Percentiles rank a stretch among this genome's conserved stretches.
Evolutionary conservation across 2,329 filamentous ascomycete genomes (phyloP).

Genomic region (Graphilbum sp.): DNA sequence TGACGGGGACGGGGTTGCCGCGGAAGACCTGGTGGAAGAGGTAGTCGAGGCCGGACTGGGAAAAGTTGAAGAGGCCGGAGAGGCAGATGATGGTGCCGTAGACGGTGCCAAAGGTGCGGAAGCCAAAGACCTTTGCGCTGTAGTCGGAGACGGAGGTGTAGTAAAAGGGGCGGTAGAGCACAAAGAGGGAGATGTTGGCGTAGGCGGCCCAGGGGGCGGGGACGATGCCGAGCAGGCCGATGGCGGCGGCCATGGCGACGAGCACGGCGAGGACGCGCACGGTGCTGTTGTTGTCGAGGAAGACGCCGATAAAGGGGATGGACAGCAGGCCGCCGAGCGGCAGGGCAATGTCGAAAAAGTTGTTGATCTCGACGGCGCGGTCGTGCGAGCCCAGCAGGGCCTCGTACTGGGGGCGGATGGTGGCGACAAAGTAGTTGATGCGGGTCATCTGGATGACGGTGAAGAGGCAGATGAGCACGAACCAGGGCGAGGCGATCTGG

Average conservation of each 20-base stretch:
- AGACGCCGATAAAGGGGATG: constrained; percentile 68
- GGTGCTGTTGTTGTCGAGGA: constrained; percentile 65
- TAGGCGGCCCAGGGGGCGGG: constrained; percentile 57
- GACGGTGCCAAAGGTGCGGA: constrained; percentile 83
- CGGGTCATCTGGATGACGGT: constrained; percentile 62
- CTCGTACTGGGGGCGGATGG: constrained; percentile 66
- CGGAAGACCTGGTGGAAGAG: constrained; percentile 57
- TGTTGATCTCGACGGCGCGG: constrained; percentile 55
- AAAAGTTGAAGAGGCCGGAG: constrained; percentile 70
- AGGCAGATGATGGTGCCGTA: constrained; percentile 82
- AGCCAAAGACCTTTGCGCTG: constrained; percentile 80
- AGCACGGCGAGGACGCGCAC: constrained; percentile 53
- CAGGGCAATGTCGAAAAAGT: constrained; percentile 65
- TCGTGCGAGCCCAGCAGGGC: constrained; percentile 49
- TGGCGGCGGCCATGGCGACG: constrained; percentile 53
- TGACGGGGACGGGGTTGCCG: constrained; percentile 62
- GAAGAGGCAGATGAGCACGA: constrained; percentile 66
- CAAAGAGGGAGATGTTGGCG: constrained; percentile 60
- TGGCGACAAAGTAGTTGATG: constrained; percentile 89
- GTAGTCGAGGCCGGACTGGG: constrained; percentile 63
- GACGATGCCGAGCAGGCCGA: constrained; percentile 62
- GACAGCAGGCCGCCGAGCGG: constrained; percentile 71
- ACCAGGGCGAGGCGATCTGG: constrained; percentile 72
- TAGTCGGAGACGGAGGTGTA: constrained; percentile 88
- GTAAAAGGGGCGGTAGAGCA: constrained; percentile 75